Percentiles rank a stretch among this genome's conserved stretches.
Conservation (phyloP, 2,329 filamentous ascomycete genomes). For the Xylaria sp. region DNA sequence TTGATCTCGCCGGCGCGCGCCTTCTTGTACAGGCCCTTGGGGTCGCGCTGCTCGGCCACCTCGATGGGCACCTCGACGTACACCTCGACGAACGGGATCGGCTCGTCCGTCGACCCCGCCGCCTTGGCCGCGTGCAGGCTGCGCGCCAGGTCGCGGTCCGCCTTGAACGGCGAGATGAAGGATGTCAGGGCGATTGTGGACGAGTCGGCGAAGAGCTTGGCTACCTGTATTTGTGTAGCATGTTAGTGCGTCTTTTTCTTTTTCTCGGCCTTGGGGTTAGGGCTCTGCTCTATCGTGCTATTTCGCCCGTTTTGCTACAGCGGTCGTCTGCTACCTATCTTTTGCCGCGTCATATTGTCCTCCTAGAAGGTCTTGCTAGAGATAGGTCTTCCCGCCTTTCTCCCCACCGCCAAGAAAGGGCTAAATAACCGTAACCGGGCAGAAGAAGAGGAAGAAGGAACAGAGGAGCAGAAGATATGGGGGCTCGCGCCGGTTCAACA, state of each 20-base stretch:
- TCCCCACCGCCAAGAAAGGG: too few relatives aligned
- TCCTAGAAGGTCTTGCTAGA: too few relatives aligned
- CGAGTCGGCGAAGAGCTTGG: conserved; percentile 93
- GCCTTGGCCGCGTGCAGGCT: conserved; percentile 71
- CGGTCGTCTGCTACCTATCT: too few relatives aligned
- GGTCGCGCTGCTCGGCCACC: conserved; percentile 92
- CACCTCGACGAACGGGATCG: conserved; percentile 90
- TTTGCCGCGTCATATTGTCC: too few relatives aligned
- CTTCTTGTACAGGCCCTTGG: conserved; percentile 98
- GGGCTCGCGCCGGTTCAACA: too few relatives aligned
- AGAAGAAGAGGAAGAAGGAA: background rate
- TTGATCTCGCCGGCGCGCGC: conserved; percentile 92
- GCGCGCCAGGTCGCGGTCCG: conserved; percentile 83
- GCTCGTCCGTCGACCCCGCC: conserved; percentile 58
- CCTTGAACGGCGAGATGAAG: conserved; percentile 94
- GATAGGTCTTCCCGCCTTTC: too few relatives aligned
- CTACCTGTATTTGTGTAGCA: conserved; percentile 62
- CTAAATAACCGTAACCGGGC: background rate
- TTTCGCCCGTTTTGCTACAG: too few relatives aligned
- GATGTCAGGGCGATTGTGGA: conserved; percentile 88
- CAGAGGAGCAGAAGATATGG: background rate
- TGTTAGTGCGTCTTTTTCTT: conserved; percentile 1
- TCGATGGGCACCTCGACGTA: conserved; percentile 90
- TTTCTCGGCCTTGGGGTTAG: background rate
- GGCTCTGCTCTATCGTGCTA: too few relatives aligned